These are phyloP conservation scores for Psidium friedrichsthalianum DNA, from an alignment of 345 rosid genomes.

Conservation along the genomic window DNA sequence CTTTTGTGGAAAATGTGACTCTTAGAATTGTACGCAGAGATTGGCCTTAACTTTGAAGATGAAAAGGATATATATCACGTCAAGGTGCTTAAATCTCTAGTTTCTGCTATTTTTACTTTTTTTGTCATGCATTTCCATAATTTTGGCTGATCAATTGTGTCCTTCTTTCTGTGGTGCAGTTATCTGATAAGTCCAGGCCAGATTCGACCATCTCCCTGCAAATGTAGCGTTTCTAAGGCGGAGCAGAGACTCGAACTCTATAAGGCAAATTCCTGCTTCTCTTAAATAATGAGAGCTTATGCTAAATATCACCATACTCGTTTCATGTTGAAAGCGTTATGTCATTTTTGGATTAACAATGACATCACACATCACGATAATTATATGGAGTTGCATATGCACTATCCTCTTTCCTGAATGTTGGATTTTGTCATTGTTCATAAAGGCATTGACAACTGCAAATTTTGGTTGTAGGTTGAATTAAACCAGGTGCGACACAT, in stretches of 20 bases:
- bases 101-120: background rate
- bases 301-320: background rate
- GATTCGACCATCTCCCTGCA: constrained; percentile 26
- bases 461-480: background rate
- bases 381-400: background rate
- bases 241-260: constrained; percentile 38
- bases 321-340: background rate
- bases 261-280: constrained; percentile 22
- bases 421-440: background rate
- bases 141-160: background rate
- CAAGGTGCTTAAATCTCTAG: background rate
- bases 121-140: background rate
- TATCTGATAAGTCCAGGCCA: background rate
- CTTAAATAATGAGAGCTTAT: background rate
- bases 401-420: background rate
- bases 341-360: background rate
- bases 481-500: constrained; percentile 4
- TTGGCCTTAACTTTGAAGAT: background rate
- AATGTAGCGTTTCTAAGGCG: constrained; percentile 28
- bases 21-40: background rate
- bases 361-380: background rate
- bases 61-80: background rate
- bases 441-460: background rate
- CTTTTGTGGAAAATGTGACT: constrained; percentile 6
- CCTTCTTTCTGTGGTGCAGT: background rate